Evolutionary conservation across 257 asterid species (phyloP), one percentile per base, ranked within the genome.

Genomic region (Gynochthodes officinalis): DNA sequence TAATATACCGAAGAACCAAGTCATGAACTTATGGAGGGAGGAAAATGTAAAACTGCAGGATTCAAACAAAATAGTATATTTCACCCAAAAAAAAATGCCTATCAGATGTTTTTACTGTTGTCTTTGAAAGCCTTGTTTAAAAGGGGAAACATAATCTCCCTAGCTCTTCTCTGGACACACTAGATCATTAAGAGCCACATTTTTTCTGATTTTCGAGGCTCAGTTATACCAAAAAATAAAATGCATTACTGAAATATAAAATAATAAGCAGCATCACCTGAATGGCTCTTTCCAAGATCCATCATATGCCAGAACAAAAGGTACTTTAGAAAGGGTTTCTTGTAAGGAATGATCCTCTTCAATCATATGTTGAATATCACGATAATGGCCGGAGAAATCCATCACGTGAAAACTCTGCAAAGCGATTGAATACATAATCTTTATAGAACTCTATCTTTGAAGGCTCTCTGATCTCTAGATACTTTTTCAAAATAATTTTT

Each of bases 281-380:
- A 64, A 83, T 71, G 98, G 96, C 82, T 90, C 96, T 78, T 79
- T 88, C 98, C 96, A 93, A 54, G 90, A 72, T 78, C 97, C 96
- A 75, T 87, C 88, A 44, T 81, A 72, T 23, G 96, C 84, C 82
- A 83, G 87, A 76, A 93, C 97, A 81, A 93, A 93, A 64, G 96
- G 85, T 70, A 75, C 80, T 49, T 68, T 52, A 76, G 96, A 88
- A 79, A 91, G 80, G 72, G 81, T 87, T 64, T 78, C 82, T 87
- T 71, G 82, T 78, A 89, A 86, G 82, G 92, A 81, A 73, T 69
- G 73, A 78, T 93, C 95, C 76, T 85, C 89, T 75, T 81, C 92
- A 71, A 91, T 84, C 86, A 89, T 84, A 71, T 72, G 73, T 67
- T 80, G 78, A 71, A 93, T 72, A 78, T 93, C 96, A 37, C 73